Conservation (phyloP, 163 green algal genomes). For the Chlamydomonas reinhardtii region DNA sequence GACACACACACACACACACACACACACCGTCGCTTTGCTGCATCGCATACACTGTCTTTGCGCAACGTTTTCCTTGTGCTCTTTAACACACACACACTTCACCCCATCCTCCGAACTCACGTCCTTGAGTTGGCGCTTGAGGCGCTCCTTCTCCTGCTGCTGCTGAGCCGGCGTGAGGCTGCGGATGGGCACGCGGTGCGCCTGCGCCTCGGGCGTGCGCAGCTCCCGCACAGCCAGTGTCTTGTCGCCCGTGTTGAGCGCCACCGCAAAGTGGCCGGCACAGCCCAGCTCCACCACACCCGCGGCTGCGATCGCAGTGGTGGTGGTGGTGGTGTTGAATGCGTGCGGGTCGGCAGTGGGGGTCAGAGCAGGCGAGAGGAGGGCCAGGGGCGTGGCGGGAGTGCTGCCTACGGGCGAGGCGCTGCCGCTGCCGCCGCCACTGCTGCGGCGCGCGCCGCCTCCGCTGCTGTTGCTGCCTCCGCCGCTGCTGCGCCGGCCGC, state of each 20-base stretch:
- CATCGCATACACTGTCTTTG: too few species aligned
- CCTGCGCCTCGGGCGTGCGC: conserved; percentile 2
- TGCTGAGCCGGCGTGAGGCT: background rate
- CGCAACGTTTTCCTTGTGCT: too few species aligned
- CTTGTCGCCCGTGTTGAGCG: background rate
- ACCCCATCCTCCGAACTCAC: too few species aligned
- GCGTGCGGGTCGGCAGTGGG: too few species aligned
- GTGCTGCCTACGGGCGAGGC: too few species aligned
- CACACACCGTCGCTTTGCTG: too few species aligned
- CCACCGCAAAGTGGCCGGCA: conserved; percentile 13
- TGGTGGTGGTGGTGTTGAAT: too few species aligned
- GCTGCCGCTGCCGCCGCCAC: background rate
- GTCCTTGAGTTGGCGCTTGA: conserved; percentile 51
- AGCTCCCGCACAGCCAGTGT: conserved; percentile 33
- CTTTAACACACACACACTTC: too few species aligned
- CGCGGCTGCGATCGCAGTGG: background rate
- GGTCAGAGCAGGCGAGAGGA: too few species aligned
- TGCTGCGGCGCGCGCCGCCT: background rate
- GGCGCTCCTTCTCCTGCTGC: conserved; percentile 38
- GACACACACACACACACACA: too few species aligned
- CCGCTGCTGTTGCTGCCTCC: background rate
- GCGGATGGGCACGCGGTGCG: conserved; percentile 26
- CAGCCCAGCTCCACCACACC: background rate
- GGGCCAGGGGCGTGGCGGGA: too few species aligned
- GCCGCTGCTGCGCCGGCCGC: background rate